Evolutionary conservation across 106 monocot genomes (phyloP).

Genomic region (Acanthochlamys bracteata): DNA sequence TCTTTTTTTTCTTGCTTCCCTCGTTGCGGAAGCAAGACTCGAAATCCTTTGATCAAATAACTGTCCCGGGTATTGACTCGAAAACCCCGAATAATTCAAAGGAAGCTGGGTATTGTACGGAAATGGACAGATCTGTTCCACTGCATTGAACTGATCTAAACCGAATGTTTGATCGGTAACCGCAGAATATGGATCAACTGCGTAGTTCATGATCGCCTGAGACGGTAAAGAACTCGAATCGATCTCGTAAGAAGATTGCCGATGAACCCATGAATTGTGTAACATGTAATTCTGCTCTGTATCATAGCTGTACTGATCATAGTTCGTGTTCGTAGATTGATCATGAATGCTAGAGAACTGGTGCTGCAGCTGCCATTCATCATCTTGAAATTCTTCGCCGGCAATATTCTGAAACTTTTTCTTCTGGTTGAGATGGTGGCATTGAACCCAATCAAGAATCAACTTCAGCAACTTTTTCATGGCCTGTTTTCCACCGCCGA

Average conservation of each 20-base stretch:
- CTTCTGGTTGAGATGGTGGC: slow-evolving; percentile 64
- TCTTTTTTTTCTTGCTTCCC: slow-evolving; percentile 86
- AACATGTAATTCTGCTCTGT: background rate
- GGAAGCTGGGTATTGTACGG: too few species aligned
- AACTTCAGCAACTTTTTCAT: slow-evolving; percentile 74
- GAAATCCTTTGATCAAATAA: slow-evolving; percentile 15
- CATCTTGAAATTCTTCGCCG: background rate
- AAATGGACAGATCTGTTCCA: too few species aligned
- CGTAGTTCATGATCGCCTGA: too few species aligned
- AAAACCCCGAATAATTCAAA: too few species aligned
- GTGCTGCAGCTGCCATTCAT: slow-evolving; percentile 1
- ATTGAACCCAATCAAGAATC: slow-evolving; percentile 87
- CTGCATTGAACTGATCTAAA: too few species aligned
- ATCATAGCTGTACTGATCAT: slow-evolving; percentile 10
- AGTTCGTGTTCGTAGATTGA: slow-evolving; percentile 22
- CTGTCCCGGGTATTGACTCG: slow-evolving; percentile 14
- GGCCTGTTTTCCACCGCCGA: slow-evolving; percentile 64
- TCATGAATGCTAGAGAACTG: background rate
- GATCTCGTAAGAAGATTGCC: too few species aligned
- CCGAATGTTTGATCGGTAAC: too few species aligned
- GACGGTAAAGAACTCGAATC: too few species aligned
- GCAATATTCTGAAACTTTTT: background rate
- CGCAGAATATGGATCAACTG: too few species aligned
- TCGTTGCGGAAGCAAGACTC: slow-evolving; percentile 45
- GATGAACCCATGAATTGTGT: slow-evolving; percentile 8